Conservation (phyloP, 2,329 filamentous ascomycete species). For the Aureobasidium sp. region DNA sequence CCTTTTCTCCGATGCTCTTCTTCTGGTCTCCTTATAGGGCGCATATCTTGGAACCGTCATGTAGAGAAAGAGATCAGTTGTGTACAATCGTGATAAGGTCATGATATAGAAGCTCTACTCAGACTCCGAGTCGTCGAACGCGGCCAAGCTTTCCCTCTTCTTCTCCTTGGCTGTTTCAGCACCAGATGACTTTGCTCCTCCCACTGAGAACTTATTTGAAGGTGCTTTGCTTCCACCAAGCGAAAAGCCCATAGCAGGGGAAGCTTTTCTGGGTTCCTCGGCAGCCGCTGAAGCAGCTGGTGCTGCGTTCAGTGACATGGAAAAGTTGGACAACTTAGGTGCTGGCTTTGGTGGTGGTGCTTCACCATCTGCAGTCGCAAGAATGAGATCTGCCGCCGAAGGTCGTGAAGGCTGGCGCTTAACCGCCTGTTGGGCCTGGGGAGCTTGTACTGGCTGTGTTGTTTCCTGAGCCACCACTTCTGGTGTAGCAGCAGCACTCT, state of each 20-base stretch:
- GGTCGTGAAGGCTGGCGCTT: slow-evolving; percentile 24
- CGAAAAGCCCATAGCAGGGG: slow-evolving; percentile 21
- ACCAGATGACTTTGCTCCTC: background rate
- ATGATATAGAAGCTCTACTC: slow-evolving; percentile 23
- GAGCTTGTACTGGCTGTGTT: slow-evolving; percentile 11
- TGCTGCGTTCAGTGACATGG: slow-evolving; percentile 11
- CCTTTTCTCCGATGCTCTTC: background rate
- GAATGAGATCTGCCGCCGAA: slow-evolving; percentile 17
- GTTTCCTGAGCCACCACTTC: slow-evolving; percentile 15
- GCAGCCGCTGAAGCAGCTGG: background rate
- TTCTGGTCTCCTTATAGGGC: background rate
- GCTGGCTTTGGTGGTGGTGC: slow-evolving; percentile 13
- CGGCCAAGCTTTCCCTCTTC: slow-evolving; percentile 64
- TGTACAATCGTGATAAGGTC: background rate
- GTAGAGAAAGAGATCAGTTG: background rate
- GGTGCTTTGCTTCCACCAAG: slow-evolving; percentile 8
- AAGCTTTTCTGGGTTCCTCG: slow-evolving; percentile 7
- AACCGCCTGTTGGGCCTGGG: slow-evolving; percentile 31
- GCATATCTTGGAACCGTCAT: too few relatives aligned
- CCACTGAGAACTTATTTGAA: background rate
- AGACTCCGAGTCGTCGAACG: slow-evolving; percentile 74
- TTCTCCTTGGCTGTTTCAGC: slow-evolving; percentile 36
- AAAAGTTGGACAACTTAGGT: slow-evolving; percentile 18
- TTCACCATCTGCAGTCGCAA: slow-evolving; percentile 4
- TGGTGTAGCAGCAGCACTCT: slow-evolving; percentile 19